Percentiles rank a stretch among this genome's conserved stretches.
phyloP scores from a whole-genome alignment of 139 green algal species.

The Desmodesmus armatus region DNA sequence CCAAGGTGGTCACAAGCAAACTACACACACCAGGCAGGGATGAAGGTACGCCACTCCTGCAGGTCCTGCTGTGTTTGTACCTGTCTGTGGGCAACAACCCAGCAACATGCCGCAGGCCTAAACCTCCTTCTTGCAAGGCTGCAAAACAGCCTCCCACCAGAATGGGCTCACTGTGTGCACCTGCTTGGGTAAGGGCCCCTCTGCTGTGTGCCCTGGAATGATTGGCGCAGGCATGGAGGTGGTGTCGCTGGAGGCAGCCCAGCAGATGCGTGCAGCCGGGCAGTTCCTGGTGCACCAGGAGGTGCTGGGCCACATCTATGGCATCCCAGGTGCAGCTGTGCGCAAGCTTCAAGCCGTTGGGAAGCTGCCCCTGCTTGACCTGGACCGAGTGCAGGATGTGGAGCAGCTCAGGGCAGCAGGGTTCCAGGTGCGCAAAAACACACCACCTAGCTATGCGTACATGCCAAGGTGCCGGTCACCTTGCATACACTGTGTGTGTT shows the following conservation, averaged over 20 bases:
- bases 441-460: too few species aligned
- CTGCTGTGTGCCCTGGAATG: neutral
- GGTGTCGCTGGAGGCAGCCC: constrained; percentile 50
- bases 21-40: neutral
- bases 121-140: neutral
- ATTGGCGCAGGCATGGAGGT: constrained; percentile 51
- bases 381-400: constrained; percentile 69
- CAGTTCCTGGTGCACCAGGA: constrained; percentile 52
- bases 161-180: too few species aligned
- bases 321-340: constrained; percentile 55
- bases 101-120: too few species aligned
- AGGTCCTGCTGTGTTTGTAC: too few species aligned
- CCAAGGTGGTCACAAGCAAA: constrained; percentile 47
- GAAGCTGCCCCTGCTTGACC: constrained; percentile 69
- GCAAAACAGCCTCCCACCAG: neutral
- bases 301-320: constrained; percentile 72
- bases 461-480: too few species aligned
- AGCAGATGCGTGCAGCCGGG: constrained; percentile 35
- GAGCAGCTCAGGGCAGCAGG: constrained; percentile 51
- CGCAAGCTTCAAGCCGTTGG: constrained; percentile 60
- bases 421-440: constrained; percentile 66
- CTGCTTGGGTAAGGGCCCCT: too few species aligned
- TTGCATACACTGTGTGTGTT: too few species aligned
- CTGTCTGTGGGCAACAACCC: too few species aligned
- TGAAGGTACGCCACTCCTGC: neutral